Conservation (phyloP, 2,329 filamentous ascomycete species). For the Sporothrix globosa region DNA sequence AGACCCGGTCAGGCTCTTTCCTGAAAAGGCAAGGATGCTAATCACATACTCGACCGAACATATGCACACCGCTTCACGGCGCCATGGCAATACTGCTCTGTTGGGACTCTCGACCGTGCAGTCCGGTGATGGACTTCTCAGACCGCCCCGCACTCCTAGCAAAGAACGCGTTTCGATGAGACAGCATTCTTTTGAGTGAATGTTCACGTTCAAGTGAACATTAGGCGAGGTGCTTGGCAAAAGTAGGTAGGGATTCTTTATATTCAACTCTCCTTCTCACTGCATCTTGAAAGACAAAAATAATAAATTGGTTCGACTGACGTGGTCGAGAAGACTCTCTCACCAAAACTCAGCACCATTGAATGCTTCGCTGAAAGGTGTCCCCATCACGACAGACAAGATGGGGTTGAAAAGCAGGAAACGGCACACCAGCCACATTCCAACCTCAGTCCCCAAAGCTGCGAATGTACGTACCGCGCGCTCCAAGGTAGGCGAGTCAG, state of each 20-base stretch:
- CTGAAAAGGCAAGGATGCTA: slow-evolving; percentile 15
- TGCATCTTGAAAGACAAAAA: neutral
- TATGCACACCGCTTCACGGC: slow-evolving; percentile 6
- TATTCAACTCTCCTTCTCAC: neutral
- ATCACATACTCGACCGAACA: neutral
- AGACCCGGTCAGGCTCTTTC: slow-evolving; percentile 14
- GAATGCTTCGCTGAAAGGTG: neutral
- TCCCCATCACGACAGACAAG: neutral
- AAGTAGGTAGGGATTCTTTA: neutral
- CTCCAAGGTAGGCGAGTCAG: neutral
- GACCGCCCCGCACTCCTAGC: neutral
- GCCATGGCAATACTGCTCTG: too few relatives aligned
- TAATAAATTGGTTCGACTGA: neutral
- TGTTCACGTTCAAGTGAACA: neutral
- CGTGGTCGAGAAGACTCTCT: neutral
- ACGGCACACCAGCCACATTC: neutral
- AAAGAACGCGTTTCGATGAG: neutral
- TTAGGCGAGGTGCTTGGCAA: neutral
- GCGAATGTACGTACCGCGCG: too few relatives aligned
- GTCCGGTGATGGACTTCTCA: neutral
- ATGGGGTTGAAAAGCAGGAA: neutral
- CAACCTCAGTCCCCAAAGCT: too few relatives aligned
- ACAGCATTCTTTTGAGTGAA: neutral
- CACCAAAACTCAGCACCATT: neutral
- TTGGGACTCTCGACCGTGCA: neutral